A percentile compares a stretch with the other conserved stretches of the same genome.
phyloP scores from a whole-genome alignment of 1,284 basidiomycete species.

The Sporisorium exsertum region DNA sequence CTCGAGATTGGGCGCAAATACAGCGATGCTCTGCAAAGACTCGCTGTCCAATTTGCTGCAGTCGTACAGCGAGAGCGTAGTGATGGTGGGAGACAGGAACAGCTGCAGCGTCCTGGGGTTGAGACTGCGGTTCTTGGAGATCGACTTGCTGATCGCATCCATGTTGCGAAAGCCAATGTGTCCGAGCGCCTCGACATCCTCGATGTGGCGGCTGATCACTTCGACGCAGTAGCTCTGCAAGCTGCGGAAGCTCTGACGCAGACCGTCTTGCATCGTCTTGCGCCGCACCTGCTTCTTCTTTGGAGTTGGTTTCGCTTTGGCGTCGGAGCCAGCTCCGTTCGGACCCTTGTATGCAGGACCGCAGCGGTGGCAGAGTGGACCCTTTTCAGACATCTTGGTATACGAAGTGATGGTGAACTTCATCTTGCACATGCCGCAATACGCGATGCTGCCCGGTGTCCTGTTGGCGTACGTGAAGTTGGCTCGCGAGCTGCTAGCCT shows the following conservation, averaged over 20 bases:
- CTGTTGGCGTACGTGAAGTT: conserved; percentile 46
- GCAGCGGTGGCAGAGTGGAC: conserved; percentile 55
- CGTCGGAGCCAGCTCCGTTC: conserved; percentile 23
- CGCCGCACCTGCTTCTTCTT: conserved; percentile 43
- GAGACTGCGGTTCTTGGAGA: conserved; percentile 87
- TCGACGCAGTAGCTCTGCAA: conserved; percentile 84
- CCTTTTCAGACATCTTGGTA: conserved; percentile 68
- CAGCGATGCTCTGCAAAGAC: conserved; percentile 55
- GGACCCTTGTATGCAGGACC: conserved; percentile 42
- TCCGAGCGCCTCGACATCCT: conserved; percentile 89
- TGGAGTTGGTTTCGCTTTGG: conserved; percentile 32
- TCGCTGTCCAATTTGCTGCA: conserved; percentile 74
- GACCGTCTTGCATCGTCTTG: conserved; percentile 33
- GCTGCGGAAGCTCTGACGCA: conserved; percentile 73
- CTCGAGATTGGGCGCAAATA: conserved; percentile 59
- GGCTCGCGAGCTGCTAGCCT: conserved; percentile 73
- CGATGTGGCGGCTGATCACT: conserved; percentile 86
- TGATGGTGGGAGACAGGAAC: conserved; percentile 83
- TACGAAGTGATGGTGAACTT: conserved; percentile 85
- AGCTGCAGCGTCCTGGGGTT: conserved; percentile 79
- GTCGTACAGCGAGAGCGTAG: conserved; percentile 83
- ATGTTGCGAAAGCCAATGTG: conserved; percentile 77
- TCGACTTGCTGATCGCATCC: conserved; percentile 72
- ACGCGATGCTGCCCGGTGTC: conserved; percentile 81
- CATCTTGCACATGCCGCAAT: conserved; percentile 83